Evolutionary conservation across 2,329 filamentous ascomycete genomes (phyloP).

Genomic region (Colletotrichum aenigma): DNA sequence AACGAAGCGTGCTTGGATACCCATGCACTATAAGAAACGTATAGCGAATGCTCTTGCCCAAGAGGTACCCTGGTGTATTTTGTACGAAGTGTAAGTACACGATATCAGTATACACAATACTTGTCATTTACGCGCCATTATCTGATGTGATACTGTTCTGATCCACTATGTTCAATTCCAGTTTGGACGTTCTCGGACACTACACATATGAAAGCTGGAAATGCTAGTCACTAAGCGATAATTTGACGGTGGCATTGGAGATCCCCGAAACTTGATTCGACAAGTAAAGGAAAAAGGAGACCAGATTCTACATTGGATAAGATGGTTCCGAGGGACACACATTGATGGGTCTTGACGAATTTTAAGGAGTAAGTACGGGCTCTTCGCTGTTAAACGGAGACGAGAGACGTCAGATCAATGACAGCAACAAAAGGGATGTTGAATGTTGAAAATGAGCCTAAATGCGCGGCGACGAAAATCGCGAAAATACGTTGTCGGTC

Average conservation of each 20-base stretch:
- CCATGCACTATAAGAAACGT: not conserved
- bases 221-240: not conserved
- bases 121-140: not conserved
- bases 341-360: too few relatives aligned
- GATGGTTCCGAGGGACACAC: too few relatives aligned
- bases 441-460: not conserved
- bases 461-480: not conserved
- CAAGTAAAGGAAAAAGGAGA: too few relatives aligned
- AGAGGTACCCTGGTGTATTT: not conserved
- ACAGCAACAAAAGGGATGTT: not conserved
- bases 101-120: not conserved
- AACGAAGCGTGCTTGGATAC: not conserved
- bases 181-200: not conserved
- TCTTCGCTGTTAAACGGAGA: not conserved
- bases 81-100: not conserved
- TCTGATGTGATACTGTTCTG: not conserved
- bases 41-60: not conserved
- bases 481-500: not conserved
- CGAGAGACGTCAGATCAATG: not conserved
- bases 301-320: too few relatives aligned
- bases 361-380: too few relatives aligned
- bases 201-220: not conserved
- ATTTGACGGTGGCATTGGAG: too few relatives aligned
- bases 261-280: too few relatives aligned
- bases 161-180: not conserved